Percentiles rank a stretch among this genome's conserved stretches.
Evolutionary conservation across 352 stramenopile genomes (phyloP).

Genomic region (Saprolegnia parasitica): DNA sequence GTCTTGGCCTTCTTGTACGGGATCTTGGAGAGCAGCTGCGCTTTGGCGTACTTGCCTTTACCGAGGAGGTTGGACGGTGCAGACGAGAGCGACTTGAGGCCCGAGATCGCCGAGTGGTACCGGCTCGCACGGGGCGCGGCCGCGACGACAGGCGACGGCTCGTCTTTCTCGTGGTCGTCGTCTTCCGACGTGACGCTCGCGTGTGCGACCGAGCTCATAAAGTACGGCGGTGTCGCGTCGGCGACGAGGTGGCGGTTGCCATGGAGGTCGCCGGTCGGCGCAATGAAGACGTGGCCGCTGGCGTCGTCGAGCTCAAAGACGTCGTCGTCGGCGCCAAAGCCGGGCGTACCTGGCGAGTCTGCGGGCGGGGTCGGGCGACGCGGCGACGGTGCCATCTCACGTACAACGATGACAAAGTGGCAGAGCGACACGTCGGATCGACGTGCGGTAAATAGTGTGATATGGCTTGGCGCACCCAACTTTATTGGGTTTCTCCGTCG

Average conservation of each 20-base stretch:
- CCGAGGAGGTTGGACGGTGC: neutral
- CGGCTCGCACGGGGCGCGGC: neutral
- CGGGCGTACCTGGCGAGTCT: neutral
- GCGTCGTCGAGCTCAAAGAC: neutral
- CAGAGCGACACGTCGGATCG: too few relatives aligned
- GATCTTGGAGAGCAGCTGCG: conserved; percentile 3
- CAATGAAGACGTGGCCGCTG: neutral
- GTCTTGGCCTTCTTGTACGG: neutral
- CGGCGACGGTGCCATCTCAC: neutral
- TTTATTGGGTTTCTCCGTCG: too few relatives aligned
- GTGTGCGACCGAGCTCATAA: neutral
- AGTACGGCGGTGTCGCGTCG: neutral
- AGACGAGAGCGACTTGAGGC: conserved; percentile 5
- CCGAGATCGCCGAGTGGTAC: conserved; percentile 8
- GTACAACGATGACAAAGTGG: too few relatives aligned
- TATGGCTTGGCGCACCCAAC: too few relatives aligned
- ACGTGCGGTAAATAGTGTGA: too few relatives aligned
- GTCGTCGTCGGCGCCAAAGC: neutral
- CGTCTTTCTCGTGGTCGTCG: neutral
- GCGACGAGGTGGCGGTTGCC: neutral
- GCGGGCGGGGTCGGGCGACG: neutral
- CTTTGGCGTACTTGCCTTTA: conserved; percentile 8
- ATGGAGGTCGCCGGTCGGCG: neutral
- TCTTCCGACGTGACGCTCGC: conserved; percentile 5
- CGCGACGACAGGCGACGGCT: neutral